A percentile compares a stretch with the other conserved stretches of the same genome.
Conservation (phyloP, 208 protist genomes). For the Phytomonas sp. region DNA sequence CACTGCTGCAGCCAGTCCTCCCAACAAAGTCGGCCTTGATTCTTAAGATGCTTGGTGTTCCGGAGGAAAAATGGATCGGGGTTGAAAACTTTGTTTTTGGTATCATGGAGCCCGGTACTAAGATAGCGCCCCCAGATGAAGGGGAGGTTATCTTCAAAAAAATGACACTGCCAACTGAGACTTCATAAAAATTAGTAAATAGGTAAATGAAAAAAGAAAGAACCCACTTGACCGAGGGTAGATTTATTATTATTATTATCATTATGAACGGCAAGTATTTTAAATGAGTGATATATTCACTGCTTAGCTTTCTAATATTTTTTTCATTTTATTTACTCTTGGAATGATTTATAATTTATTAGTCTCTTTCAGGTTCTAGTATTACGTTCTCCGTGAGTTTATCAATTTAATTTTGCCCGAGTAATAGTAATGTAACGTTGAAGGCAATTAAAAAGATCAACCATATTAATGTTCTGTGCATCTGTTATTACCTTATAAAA, state of each 20-base stretch:
- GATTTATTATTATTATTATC: constrained; percentile 7
- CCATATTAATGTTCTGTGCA: not conserved
- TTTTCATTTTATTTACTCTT: constrained; percentile 12
- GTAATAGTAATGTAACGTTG: not conserved
- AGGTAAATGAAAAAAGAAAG: not conserved
- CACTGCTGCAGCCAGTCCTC: constrained; percentile 82
- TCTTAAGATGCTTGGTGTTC: constrained; percentile 84
- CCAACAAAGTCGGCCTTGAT: constrained; percentile 70
- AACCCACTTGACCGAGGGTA: not conserved
- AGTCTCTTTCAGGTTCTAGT: not conserved
- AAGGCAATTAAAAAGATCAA: not conserved
- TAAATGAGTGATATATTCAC: constrained; percentile 7
- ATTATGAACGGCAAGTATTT: constrained; percentile 1
- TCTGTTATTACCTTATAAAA: not conserved
- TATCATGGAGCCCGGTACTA: constrained; percentile 45
- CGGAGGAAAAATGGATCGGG: constrained; percentile 31
- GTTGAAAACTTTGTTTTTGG: constrained; percentile 61
- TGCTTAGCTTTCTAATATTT: not conserved
- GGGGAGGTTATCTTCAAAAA: constrained; percentile 75
- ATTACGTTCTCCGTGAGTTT: not conserved
- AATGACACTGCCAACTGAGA: constrained; percentile 18
- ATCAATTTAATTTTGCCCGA: not conserved
- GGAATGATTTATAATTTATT: not conserved
- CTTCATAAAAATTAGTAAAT: not conserved
- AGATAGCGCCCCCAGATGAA: constrained; percentile 35